Evolutionary conservation across 257 asterid genomes (phyloP), one percentile per base, ranked within the genome.

Genomic region (Primulina tabacum): DNA sequence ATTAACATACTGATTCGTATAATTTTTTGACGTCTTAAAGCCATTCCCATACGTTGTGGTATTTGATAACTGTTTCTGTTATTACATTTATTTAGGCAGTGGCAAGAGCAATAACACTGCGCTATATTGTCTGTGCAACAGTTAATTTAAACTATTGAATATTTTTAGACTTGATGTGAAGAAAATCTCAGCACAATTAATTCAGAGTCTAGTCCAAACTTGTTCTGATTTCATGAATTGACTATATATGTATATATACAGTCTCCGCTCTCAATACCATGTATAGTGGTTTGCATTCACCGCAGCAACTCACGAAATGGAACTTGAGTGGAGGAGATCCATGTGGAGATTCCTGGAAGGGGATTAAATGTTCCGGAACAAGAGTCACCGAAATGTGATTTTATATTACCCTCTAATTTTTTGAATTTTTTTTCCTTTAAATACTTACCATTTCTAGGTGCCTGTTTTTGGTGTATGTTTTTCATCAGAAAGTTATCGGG

Each of bases 241-340:
- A 43, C 53, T 43, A 43, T 12, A 43, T 43, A 43, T 43, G 53
- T 43, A 11, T 43, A 12, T 12, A 10, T 12, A 43, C 84, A 83
- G 88, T 70, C 65, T 76, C 88, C 21, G 78, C 79, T 68, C 88
- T 83, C 74, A 83, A 78, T 71, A 71, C 65, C 47, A 71, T 83
- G 84, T 83, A 83, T 70, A 62, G 68, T 65, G 72, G 85, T 75
- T 70, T 83, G 82, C 79, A 74, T 75, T 79, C 86, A 4, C 78
- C 82, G 0, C 69, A 71, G 53, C 68, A 71, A 34, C 75, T 65
- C 64, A 72, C 64, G n/a, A 60, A 67, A 24, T 83, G 79, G 76
- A 69, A 74, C 32, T 81, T 82, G 85, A 81, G 64, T 74, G 88
- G 88, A 21, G 88, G 88, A 30, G 85, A 81, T 71, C 86, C 88